A percentile compares a stretch with the other conserved stretches of the same genome.
Conservation (phyloP, 257 asterid genomes). For the Buddleja alternifolia region DNA sequence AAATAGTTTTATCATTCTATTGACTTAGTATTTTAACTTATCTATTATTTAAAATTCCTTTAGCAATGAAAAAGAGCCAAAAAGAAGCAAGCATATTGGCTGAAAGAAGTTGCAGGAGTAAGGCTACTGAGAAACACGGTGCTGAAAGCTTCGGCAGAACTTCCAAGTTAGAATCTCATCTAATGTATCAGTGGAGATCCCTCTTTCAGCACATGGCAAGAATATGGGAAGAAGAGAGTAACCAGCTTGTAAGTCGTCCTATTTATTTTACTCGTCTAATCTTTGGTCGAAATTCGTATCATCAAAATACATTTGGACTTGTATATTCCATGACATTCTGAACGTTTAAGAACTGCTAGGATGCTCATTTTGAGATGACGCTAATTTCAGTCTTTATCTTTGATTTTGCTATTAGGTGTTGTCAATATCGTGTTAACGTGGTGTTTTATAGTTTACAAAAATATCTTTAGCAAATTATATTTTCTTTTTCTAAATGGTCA, state of each 20-base stretch:
- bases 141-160: constrained; percentile 33
- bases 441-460: neutral
- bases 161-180: constrained; percentile 54
- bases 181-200: constrained; percentile 73
- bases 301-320: too few relatives aligned
- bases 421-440: neutral
- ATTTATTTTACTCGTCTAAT: neutral
- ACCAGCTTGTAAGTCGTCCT: constrained; percentile 64
- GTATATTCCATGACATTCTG: neutral
- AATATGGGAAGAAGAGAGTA: constrained; percentile 57
- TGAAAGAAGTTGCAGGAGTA: constrained; percentile 55
- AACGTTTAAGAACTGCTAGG: neutral
- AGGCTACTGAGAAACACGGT: constrained; percentile 40
- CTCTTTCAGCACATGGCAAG: constrained; percentile 69
- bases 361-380: neutral
- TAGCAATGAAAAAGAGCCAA: constrained; percentile 72
- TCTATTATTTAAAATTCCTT: constrained; percentile 5
- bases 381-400: neutral
- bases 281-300: neutral
- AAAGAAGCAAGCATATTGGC: constrained; percentile 77
- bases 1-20: neutral
- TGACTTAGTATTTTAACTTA: neutral
- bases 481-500: neutral
- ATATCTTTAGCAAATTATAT: neutral
- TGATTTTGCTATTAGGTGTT: neutral